Evolutionary conservation across 129 eudicot species (phyloP), one percentile per base, ranked within the genome.

Genomic region (Sambucus nigra): DNA sequence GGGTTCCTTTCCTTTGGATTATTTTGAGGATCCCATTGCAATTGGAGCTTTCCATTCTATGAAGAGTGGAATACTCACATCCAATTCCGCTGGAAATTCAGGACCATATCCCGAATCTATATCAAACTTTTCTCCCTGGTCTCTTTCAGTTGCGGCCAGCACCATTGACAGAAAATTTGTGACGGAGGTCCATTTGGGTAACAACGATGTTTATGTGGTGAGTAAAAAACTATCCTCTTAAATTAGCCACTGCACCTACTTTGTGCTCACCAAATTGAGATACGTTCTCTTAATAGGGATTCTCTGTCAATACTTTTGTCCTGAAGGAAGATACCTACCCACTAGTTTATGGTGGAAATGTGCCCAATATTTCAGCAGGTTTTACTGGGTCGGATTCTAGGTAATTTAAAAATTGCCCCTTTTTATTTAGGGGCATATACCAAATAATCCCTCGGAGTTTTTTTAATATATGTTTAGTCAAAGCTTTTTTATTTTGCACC

Each of bases 1-100:
- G 29, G 51, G 51, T 25, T 41, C 42, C 0, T 25, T 25, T 63
- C 31, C 57, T 26, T 2, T 15, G 4, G 21, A 52, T 23, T 53
- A 27, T 15, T 64, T 59, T 27, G 60, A 55, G 0, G 79, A 80
- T 59, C 10, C 71, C 5, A 54, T 71, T 19, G 76, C 87, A 5
- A 75, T 80, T 33, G 87, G 80, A 6, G 51, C 87, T 1, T 80
- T 76, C 32, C 77, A 72, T 47, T 69, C 88, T 32, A 57, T 76
- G 77, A 61, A 28, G 33, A 71, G 59, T 1, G 88, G 88, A 14
- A 67, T 80, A 0, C 32, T 80, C 7, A 62, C 74, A 0, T 47
- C 67, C 14, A 38, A 52, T 26, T 64, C 83, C 18, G 88, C 77
- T 10, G 79, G 82, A 0, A 80, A 80, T 40, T 17, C 51, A 0